Evolutionary conservation across 2,329 filamentous ascomycete species (phyloP), one percentile per base, ranked within the genome.

Genomic region (Thelonectria discophora): DNA sequence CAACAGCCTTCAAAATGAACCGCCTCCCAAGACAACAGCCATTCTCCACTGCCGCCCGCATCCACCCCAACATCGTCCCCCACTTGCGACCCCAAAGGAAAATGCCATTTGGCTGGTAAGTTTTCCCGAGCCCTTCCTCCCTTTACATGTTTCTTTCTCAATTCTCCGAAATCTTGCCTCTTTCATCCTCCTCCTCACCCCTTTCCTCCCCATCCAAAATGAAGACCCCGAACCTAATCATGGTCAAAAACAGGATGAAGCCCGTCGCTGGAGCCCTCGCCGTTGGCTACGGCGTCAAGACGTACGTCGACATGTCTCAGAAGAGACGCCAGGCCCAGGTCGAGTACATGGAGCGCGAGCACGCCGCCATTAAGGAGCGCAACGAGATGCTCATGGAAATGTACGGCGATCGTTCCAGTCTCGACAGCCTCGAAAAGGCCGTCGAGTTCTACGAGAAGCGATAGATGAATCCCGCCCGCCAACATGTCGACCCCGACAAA

Each of bases 401-500:
- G 58, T 85, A 84, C 60, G 81, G 82, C 48, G 81, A 82, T 62
- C 77, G 82, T 13, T 79, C 79, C 27, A 84, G 78, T 63, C 74
- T 85, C 4, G 78, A 80, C 24, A 79, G 79, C 64, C 74, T 85
- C 32, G 80, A 85, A 69, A 79, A 76, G 47, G 82, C 82, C 2
- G 76, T 84, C 54, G 72, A 77, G 53, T 77, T 77, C 24, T 85
- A 85, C 68, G 81, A 81, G 66, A 74, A 73, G 62, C 73, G 73
- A 64, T 73, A 66, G 68, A 65, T 59, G 45, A 68, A 55, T 40
- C 27, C 27, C 27, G 27, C 27, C 27, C 37, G 32, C 13, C 32
- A 37, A 48, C 42, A 45, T 45, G 18, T 45, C 18, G 12, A 45
- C 42, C 39, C n/a, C 20, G 52, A 47, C 40, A 24, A 13, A 48